Evolutionary conservation across 768 basidiomycete species (phyloP).

Genomic region (Suillus plorans): DNA sequence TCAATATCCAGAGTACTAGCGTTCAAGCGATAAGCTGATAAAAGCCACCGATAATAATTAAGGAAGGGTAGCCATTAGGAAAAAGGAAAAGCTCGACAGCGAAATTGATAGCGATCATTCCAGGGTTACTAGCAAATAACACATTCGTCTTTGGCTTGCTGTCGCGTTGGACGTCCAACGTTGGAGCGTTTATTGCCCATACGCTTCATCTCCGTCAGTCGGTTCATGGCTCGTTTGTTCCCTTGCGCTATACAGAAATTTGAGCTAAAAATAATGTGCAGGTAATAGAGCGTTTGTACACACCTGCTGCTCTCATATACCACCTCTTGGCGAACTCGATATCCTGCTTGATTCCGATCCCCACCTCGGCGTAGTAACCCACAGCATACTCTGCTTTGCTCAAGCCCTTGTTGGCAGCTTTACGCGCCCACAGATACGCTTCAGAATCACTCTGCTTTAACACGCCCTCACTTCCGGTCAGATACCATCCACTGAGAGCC

Average conservation of each 20-base stretch:
- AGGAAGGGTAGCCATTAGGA: background rate
- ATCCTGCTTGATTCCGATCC: slow-evolving; percentile 96
- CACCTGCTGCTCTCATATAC: slow-evolving; percentile 99
- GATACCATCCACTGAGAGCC: slow-evolving; percentile 96
- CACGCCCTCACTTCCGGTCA: slow-evolving; percentile 93
- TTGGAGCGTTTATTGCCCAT: slow-evolving; percentile 78
- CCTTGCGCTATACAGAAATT: slow-evolving; percentile 72
- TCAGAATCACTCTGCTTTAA: slow-evolving; percentile 97
- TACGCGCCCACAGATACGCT: slow-evolving; percentile 97
- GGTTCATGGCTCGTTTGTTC: slow-evolving; percentile 96
- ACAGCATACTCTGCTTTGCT: slow-evolving; percentile 99
- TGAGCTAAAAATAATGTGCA: slow-evolving; percentile 1
- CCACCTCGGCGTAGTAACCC: slow-evolving; percentile 96
- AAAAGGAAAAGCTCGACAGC: background rate
- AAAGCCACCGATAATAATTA: slow-evolving; percentile 1
- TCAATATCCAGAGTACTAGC: slow-evolving; percentile 3
- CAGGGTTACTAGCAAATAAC: slow-evolving; percentile 57
- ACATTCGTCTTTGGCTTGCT: slow-evolving; percentile 94
- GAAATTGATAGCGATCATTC: background rate
- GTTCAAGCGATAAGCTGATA: slow-evolving; percentile 5
- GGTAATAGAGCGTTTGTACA: slow-evolving; percentile 27
- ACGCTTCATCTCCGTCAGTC: slow-evolving; percentile 93
- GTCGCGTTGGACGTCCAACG: slow-evolving; percentile 83
- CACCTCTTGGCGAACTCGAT: slow-evolving; percentile 94
- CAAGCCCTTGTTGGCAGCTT: slow-evolving; percentile 94